These are phyloP conservation scores for Volvox africanus DNA, from an alignment of 139 green algal species.

Conservation along the genomic window DNA sequence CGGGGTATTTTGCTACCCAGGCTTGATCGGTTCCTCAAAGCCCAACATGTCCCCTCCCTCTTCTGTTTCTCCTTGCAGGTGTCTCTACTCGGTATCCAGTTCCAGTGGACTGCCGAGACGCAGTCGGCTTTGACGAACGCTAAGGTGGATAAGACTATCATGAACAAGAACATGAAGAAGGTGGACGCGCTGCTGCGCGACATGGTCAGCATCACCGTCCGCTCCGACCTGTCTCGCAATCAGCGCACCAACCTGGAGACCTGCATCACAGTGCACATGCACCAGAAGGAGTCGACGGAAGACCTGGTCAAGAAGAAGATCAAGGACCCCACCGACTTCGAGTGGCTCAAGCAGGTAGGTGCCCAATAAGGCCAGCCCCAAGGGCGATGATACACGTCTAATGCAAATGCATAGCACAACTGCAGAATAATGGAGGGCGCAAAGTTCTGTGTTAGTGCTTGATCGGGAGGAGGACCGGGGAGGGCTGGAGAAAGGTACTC, in stretches of 20 bases:
- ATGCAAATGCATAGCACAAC: no score
- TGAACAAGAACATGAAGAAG: constrained; percentile 92
- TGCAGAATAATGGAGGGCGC: not conserved
- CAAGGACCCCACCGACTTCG: constrained; percentile 95
- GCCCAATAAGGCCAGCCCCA: no score
- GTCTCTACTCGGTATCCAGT: constrained; percentile 94
- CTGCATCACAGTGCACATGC: constrained; percentile 97
- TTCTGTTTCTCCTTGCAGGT: constrained; percentile 61
- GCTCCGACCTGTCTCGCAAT: constrained; percentile 83
- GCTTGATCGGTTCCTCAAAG: no score
- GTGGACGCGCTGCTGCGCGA: constrained; percentile 59
- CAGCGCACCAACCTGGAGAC: constrained; percentile 96
- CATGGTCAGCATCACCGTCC: constrained; percentile 89
- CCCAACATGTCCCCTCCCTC: not conserved
- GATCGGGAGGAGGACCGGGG: not conserved
- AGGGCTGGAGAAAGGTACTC: no score
- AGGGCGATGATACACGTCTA: no score
- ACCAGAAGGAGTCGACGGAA: constrained; percentile 96
- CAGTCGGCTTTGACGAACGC: constrained; percentile 77
- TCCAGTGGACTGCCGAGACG: constrained; percentile 95
- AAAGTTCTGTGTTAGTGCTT: not conserved
- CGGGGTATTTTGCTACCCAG: no score
- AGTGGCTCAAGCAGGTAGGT: constrained; percentile 96
- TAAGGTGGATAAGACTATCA: constrained; percentile 90
- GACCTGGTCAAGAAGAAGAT: constrained; percentile 94